Percentiles rank a stretch among this genome's conserved stretches.
These are phyloP conservation scores for Abrus precatorius DNA, from an alignment of 306 rosid genomes.

Conservation along the genomic window DNA sequence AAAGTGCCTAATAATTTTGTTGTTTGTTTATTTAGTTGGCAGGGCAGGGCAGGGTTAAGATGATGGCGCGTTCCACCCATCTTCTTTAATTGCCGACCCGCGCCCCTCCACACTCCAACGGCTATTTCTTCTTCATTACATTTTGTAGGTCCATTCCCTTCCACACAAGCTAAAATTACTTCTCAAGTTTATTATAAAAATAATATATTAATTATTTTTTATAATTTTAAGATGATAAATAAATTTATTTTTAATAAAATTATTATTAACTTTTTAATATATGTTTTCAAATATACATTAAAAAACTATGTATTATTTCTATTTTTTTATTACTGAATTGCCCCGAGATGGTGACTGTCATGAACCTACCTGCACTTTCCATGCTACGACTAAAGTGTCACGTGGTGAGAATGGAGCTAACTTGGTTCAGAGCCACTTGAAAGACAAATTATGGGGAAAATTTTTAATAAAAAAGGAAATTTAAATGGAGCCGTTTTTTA, in stretches of 20 bases:
- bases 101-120: slow-evolving; percentile 56
- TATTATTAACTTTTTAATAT: too few relatives aligned
- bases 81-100: slow-evolving; percentile 57
- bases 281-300: background rate
- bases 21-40: too few relatives aligned
- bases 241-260: too few relatives aligned
- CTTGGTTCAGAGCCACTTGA: background rate
- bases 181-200: too few relatives aligned
- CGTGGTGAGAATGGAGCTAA: background rate
- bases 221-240: too few relatives aligned
- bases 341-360: background rate
- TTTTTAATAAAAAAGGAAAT: background rate
- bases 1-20: too few relatives aligned
- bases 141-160: too few relatives aligned
- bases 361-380: background rate
- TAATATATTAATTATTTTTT: too few relatives aligned
- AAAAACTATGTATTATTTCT: background rate
- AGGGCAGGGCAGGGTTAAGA: background rate
- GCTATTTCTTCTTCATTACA: slow-evolving; percentile 52
- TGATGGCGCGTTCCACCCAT: slow-evolving; percentile 43
- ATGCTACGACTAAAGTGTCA: background rate
- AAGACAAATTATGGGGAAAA: background rate
- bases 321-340: background rate
- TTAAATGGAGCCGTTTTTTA: background rate
- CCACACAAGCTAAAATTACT: too few relatives aligned